These are phyloP conservation scores for Batkoa obscura DNA, from an alignment of 371 early-diverging fungal species.

Conservation along the genomic window DNA sequence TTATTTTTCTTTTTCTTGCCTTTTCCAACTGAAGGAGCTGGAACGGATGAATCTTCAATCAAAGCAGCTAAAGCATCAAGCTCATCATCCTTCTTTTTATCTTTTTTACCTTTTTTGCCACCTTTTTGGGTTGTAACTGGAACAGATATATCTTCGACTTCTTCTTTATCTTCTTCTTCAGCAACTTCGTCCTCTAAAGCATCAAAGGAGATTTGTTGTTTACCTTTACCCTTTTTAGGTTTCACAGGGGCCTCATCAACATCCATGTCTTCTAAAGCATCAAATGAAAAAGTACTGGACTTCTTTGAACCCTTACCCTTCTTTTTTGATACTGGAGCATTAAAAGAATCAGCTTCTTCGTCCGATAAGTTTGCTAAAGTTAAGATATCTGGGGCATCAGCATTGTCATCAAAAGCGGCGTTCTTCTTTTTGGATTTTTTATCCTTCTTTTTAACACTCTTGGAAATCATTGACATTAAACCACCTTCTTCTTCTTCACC, in stretches of 20 bases:
- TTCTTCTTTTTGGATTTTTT: background rate
- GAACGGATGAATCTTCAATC: background rate
- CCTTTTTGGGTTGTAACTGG: too few relatives aligned
- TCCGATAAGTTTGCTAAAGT: background rate
- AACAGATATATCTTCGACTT: background rate
- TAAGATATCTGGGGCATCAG: background rate
- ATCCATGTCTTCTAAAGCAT: background rate
- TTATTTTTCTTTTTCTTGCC: background rate
- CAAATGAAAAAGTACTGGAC: background rate
- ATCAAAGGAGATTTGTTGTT: background rate
- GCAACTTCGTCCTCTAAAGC: background rate
- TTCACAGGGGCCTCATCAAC: background rate
- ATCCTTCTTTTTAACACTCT: background rate
- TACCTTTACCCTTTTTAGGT: background rate
- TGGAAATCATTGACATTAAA: background rate
- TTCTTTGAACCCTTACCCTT: background rate
- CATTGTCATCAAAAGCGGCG: background rate
- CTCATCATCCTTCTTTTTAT: slow-evolving; percentile 4
- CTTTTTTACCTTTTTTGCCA: too few relatives aligned
- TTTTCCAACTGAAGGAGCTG: background rate
- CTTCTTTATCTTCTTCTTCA: background rate
- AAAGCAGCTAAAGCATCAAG: background rate
- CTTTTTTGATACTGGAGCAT: background rate
- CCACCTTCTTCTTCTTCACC: background rate
- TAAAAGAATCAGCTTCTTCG: background rate